Evolutionary conservation across 371 early-diverging fungal genomes (phyloP).

Genomic region (Mucor ambiguus): DNA sequence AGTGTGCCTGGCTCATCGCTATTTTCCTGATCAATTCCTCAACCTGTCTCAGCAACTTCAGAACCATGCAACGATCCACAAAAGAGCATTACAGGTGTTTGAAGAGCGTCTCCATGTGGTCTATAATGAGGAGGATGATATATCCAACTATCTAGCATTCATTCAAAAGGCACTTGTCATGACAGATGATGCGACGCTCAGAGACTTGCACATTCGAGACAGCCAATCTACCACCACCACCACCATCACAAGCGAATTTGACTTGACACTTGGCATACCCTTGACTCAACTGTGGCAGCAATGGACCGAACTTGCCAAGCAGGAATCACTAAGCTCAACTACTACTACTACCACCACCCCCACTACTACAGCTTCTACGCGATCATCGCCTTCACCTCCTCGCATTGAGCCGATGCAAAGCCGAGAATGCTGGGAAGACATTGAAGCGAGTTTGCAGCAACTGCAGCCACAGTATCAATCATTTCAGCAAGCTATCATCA

Average conservation of each 20-base stretch:
- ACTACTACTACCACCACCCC: too few relatives aligned
- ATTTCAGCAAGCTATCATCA: background rate
- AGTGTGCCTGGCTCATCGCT: constrained; percentile 40
- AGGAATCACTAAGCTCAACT: constrained; percentile 4
- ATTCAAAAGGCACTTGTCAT: background rate
- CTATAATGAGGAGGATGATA: background rate
- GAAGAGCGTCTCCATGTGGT: background rate
- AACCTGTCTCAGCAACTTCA: background rate
- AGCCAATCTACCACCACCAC: background rate
- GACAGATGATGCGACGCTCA: background rate
- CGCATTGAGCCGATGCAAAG: constrained; percentile 4
- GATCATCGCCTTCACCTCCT: constrained; percentile 13
- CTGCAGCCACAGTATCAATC: background rate
- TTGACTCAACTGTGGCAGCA: constrained; percentile 16
- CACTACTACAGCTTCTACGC: background rate
- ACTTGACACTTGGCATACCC: background rate
- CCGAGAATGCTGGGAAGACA: constrained; percentile 13
- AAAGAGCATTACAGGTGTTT: background rate
- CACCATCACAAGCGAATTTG: background rate
- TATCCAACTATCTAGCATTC: background rate
- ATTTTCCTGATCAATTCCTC: constrained; percentile 24
- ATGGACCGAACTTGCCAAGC: constrained; percentile 7
- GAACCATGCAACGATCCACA: background rate
- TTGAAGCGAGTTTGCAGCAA: background rate
- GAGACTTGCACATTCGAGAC: background rate